These are phyloP conservation scores for Puccinia novopanici DNA, from an alignment of 1,284 basidiomycete species.

Conservation along the genomic window DNA sequence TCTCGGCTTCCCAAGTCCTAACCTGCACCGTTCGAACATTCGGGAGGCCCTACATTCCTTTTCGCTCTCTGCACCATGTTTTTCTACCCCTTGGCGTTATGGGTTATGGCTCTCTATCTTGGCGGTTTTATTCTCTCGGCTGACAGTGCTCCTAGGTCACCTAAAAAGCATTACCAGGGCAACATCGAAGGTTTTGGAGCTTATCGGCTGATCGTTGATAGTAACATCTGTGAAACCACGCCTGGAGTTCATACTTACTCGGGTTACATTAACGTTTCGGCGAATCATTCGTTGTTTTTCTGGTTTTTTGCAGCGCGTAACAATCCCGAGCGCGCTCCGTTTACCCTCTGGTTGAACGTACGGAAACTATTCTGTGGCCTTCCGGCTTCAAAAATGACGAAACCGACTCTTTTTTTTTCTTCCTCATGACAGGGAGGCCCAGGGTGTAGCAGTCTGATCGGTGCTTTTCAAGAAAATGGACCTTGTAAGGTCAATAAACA, in stretches of 20 bases:
- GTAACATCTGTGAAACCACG: constrained; percentile 73
- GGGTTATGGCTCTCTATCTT: not conserved
- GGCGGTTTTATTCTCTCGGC: not conserved
- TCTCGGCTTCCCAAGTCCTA: not conserved
- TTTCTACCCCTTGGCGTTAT: constrained; percentile 21
- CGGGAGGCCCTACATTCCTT: not conserved
- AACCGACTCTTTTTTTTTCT: constrained; percentile 10
- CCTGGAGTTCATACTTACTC: constrained; percentile 70
- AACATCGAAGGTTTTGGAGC: constrained; percentile 6
- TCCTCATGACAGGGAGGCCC: constrained; percentile 61
- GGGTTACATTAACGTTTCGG: constrained; percentile 67
- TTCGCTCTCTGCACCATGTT: constrained; percentile 12
- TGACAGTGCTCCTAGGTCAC: constrained; percentile 12
- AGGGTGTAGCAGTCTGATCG: constrained; percentile 70
- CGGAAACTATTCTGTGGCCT: constrained; percentile 52
- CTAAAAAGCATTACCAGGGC: not conserved
- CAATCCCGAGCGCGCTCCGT: constrained; percentile 65
- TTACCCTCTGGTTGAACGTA: constrained; percentile 66
- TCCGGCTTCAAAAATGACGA: constrained; percentile 67
- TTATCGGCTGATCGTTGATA: constrained; percentile 59
- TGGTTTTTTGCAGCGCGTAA: constrained; percentile 71
- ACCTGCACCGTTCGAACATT: not conserved
- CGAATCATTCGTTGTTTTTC: constrained; percentile 67
- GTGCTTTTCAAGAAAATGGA: constrained; percentile 70
- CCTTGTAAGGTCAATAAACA: constrained; percentile 69